Evolutionary conservation across 2,329 filamentous ascomycete genomes (phyloP), one percentile per base, ranked within the genome.

Genomic region (Cyanodermella asteris): DNA sequence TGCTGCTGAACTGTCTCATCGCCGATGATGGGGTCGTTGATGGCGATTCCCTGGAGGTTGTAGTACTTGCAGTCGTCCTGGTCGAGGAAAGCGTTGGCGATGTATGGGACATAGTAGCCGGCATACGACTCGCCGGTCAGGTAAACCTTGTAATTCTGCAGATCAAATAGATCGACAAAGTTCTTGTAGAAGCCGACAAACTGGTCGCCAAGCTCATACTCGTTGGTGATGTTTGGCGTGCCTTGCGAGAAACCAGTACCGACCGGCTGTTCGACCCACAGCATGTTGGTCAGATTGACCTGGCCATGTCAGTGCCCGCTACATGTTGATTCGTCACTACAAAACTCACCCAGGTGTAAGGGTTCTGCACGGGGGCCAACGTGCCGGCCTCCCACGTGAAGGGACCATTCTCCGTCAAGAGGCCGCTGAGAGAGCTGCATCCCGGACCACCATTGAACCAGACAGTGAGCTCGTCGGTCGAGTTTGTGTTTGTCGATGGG

Each of bases 101-200:
- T 63, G 39, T 66, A 65, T 1, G 62, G 61, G 4, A 64, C 55
- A 34, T 64, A 66, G 34, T 44, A 46, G 11, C 54, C 59, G 3
- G 54, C 59, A 36, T 64, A 64, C 3, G 49, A 55, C 34, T 66
- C 61, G 27, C 61, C 60, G 3, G 60, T 57, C 14, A 65, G 38
- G 34, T 61, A 65, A 1, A 61, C 54, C 33, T 61, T 59, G 37
- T 50, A 65, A n/a, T 51, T 51, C 13, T 59, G 47, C 28, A 62
- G 39, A n/a, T 51, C 50, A 35, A 68, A 68, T 5, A 52, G 51
- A 17, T 60, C 49, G 20, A 63, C 42, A 34, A 66, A 67, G 32
- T 61, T 60, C 43, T 58, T 56, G 47, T 47, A 59, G 38, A 59
- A 62, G 3, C 54, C 52, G 4, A 50, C 44, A 31, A 61, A 61